phyloP scores from a whole-genome alignment of 2,329 filamentous ascomycete species.

The Colletotrichum lini region DNA sequence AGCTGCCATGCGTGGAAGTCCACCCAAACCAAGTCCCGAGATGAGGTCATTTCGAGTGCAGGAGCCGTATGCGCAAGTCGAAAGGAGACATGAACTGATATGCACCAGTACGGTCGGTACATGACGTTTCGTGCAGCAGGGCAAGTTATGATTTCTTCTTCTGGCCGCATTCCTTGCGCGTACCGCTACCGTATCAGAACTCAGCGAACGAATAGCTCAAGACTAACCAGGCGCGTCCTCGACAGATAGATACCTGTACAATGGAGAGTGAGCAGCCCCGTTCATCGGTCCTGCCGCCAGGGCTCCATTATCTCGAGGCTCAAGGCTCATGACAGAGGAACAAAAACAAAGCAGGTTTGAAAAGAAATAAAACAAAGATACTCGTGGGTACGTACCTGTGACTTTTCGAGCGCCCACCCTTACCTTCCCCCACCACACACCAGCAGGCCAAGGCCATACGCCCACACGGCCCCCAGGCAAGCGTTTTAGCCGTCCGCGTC shows the following conservation, averaged over 20 bases:
- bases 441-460: constrained; percentile 28
- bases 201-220: constrained; percentile 1
- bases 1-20: constrained; percentile 12
- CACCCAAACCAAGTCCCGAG: constrained; percentile 3
- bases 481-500: constrained; percentile 19
- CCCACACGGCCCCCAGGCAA: constrained; percentile 35
- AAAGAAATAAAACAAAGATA: not conserved
- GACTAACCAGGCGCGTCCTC: not conserved
- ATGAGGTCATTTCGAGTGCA: constrained; percentile 8
- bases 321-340: not conserved
- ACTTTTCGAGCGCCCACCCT: not conserved
- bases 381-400: constrained; percentile 17
- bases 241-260: not conserved
- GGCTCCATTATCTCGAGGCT: constrained; percentile 31
- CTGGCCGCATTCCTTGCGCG: constrained; percentile 13
- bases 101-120: not conserved
- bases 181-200: not conserved
- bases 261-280: not conserved
- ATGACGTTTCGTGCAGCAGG: not conserved
- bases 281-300: constrained; percentile 14
- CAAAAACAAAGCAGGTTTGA: not conserved
- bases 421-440: constrained; percentile 16
- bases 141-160: constrained; percentile 22
- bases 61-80: not conserved
- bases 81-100: not conserved